phyloP scores from a whole-genome alignment of 1,284 basidiomycete genomes.

The Ustilago loliicola region DNA sequence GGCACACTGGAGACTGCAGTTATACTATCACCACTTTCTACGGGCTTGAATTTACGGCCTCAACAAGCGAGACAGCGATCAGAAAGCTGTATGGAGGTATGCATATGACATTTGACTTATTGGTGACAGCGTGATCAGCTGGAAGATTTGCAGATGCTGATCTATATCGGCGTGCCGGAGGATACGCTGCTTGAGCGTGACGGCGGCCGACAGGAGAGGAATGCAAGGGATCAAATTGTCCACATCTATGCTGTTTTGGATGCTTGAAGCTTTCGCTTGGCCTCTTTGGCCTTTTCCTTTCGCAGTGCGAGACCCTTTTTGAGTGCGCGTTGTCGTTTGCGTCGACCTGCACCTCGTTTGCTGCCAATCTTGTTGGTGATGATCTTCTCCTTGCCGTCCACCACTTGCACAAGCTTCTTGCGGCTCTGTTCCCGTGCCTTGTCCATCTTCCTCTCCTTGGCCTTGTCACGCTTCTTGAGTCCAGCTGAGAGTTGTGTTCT shows the following conservation, averaged over 20 bases:
- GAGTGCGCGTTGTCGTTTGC: constrained; percentile 56
- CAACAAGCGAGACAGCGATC: too few relatives aligned
- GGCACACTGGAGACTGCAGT: too few relatives aligned
- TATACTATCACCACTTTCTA: too few relatives aligned
- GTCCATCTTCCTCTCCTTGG: constrained; percentile 66
- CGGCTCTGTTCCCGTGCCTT: constrained; percentile 55
- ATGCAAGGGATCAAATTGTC: not conserved
- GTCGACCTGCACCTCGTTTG: constrained; percentile 61
- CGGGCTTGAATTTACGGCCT: too few relatives aligned
- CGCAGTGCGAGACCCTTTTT: constrained; percentile 50
- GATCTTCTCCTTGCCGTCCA: constrained; percentile 57
- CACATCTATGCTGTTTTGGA: constrained; percentile 24
- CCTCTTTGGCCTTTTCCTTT: constrained; percentile 55
- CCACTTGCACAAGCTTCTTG: constrained; percentile 59
- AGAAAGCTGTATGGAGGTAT: too few relatives aligned
- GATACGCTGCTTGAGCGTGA: too few relatives aligned
- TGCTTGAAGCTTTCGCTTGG: constrained; percentile 34
- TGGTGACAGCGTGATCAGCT: too few relatives aligned
- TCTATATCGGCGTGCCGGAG: too few relatives aligned
- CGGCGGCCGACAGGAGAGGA: not conserved
- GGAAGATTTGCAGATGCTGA: too few relatives aligned
- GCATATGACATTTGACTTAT: too few relatives aligned
- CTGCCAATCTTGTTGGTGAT: constrained; percentile 54
- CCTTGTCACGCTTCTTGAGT: constrained; percentile 67
- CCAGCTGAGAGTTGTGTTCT: constrained; percentile 52